Percentiles rank a stretch among this genome's conserved stretches.
phyloP scores from a whole-genome alignment of 148 eudicot genomes.

The Fallopia convolvulus region DNA sequence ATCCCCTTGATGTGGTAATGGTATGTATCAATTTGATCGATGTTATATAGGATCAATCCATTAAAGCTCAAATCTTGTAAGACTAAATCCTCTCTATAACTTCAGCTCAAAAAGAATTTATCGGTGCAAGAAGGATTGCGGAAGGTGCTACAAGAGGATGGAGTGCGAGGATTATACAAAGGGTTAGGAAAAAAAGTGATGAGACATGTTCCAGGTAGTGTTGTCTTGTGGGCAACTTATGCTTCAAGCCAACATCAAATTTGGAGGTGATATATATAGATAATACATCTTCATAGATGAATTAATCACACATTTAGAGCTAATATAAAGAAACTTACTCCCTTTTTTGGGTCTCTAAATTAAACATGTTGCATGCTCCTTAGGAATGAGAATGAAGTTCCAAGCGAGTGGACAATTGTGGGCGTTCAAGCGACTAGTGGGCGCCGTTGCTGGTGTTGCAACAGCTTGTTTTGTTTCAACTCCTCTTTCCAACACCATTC shows the following conservation, averaged over 20 bases:
- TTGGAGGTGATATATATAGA: constrained; percentile 44
- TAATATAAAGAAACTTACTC: too few species aligned
- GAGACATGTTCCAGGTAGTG: constrained; percentile 81
- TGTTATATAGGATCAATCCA: too few species aligned
- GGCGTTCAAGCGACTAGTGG: constrained; percentile 7
- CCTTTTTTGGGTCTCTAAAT: constrained; percentile 22
- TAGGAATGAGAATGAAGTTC: constrained; percentile 26
- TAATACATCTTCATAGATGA: too few species aligned
- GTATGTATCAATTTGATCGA: too few species aligned
- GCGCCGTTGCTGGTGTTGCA: background rate
- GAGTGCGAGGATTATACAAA: constrained; percentile 74
- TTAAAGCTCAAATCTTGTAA: too few species aligned
- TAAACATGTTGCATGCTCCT: too few species aligned
- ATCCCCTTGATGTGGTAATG: too few species aligned
- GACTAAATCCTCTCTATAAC: too few species aligned
- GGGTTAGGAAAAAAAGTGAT: constrained; percentile 80
- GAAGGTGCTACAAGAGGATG: constrained; percentile 61
- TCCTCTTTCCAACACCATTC: too few species aligned
- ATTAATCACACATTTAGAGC: too few species aligned
- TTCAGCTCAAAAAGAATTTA: constrained; percentile 53
- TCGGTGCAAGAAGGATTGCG: constrained; percentile 91
- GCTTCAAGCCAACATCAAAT: constrained; percentile 19
- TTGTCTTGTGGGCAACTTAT: constrained; percentile 76
- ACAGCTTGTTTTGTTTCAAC: too few species aligned
- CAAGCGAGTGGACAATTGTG: constrained; percentile 45